Evolutionary conservation across 2,329 filamentous ascomycete species (phyloP), one percentile per base, ranked within the genome.

Genomic region (Diaporthe helianthi): DNA sequence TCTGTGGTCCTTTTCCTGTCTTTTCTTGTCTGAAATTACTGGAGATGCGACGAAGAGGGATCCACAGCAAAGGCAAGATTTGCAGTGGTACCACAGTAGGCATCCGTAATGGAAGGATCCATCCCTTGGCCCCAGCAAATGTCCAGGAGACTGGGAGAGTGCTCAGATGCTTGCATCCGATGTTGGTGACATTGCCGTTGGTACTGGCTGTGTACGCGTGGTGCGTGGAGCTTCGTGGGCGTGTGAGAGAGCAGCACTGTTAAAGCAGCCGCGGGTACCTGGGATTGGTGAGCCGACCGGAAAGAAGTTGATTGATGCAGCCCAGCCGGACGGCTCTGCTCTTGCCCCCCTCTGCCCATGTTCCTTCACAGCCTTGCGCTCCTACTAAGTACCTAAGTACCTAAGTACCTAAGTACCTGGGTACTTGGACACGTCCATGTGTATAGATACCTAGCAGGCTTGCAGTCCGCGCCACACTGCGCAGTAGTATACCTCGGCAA

Each of bases 1-100:
- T 33, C 51, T 46, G 44, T 41, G 58, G 58, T 36, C 44, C 58
- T 26, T 36, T 63, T 63, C n/a, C 58, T 61, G 58, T 63, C 58
- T 26, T 36, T 63, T 63, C n/a, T 41, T 61, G 58, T 63, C 58
- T 63, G 58, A 29, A 63, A 63, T 49, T 63, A 29, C 41, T 63
- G 58, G 36, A 63, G 58, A 63, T 63, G 58, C 44, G 58, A 63
- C 58, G 44, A 29, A 49, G 44, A 36, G 29, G 44, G 58, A 49
- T 29, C 58, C 58, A 63, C 58, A 63, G 29, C 29, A 63, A 29
- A 49, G 58, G 58, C 58, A 63, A 47, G 58, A 61, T 61, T 63
- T 63, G 36, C 58, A 36, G 58, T 49, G 58, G 58, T 41, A 49
- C 41, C n/a, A n/a, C n/a, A n/a, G n/a, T n/a, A n/a, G n/a, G 13